Conservation (phyloP, 331 rosid species). For the Rosa hybrid region DNA sequence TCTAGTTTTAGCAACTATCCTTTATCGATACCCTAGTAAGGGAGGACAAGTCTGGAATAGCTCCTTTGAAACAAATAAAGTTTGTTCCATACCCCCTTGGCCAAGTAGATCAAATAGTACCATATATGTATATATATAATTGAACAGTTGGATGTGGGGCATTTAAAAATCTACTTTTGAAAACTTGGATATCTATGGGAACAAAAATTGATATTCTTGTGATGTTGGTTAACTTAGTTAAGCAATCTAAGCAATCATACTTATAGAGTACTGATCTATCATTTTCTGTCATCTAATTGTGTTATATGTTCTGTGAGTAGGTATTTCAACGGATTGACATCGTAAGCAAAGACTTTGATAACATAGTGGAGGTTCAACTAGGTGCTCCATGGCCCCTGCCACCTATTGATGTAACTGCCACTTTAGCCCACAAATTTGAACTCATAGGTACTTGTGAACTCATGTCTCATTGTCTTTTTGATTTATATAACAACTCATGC, state of each 20-base stretch:
- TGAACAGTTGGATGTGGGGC: background rate
- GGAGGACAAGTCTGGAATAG: background rate
- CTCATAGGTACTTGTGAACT: conserved; percentile 48
- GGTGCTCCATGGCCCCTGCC: conserved; percentile 95
- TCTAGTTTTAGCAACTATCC: background rate
- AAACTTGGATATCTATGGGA: background rate
- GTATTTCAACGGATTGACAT: conserved; percentile 91
- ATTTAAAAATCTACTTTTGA: background rate
- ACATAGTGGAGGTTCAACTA: conserved; percentile 78
- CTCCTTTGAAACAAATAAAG: background rate
- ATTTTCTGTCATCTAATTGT: background rate
- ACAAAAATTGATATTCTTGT: background rate
- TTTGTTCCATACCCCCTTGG: background rate
- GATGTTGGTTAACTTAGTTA: background rate
- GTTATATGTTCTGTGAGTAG: conserved; percentile 35
- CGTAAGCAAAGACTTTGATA: conserved; percentile 83
- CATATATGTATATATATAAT: background rate
- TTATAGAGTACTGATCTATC: too few species aligned
- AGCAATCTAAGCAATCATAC: background rate
- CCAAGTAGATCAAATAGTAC: background rate
- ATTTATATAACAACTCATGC: conserved; percentile 15
- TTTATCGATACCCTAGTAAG: background rate
- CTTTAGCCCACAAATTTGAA: conserved; percentile 96
- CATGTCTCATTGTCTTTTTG: conserved; percentile 17
- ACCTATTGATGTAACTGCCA: conserved; percentile 71